Percentiles rank a stretch among this genome's conserved stretches.
These are phyloP conservation scores for Annona cherimola DNA, from an alignment of 164 flowering plant genomes.

Conservation along the genomic window DNA sequence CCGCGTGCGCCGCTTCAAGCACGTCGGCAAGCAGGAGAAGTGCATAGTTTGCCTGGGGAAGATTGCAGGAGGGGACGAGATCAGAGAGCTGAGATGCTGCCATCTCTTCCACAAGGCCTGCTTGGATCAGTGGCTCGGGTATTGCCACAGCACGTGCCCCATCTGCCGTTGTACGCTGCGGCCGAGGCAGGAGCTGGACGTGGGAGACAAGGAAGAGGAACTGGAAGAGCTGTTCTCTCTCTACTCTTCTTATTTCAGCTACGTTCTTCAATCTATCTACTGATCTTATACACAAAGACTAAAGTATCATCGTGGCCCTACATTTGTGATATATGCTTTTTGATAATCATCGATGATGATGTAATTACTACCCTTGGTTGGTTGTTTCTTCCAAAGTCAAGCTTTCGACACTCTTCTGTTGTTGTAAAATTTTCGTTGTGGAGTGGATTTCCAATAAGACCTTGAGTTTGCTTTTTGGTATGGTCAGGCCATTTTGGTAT, in stretches of 20 bases:
- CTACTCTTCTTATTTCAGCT: not conserved
- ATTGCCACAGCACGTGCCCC: constrained; percentile 5
- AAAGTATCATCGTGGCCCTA: too few relatives aligned
- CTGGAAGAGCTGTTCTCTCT: not conserved
- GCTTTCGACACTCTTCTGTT: too few relatives aligned
- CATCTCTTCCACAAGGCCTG: constrained; percentile 9
- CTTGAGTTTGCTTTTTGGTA: too few relatives aligned
- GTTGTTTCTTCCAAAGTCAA: too few relatives aligned
- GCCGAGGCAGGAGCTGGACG: not conserved
- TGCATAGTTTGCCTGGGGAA: constrained; percentile 5
- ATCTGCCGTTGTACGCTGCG: not conserved
- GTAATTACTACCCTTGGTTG: too few relatives aligned
- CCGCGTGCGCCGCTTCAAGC: not conserved
- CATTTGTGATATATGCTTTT: too few relatives aligned
- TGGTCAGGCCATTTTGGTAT: too few relatives aligned
- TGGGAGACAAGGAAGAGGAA: not conserved
- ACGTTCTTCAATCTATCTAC: not conserved
- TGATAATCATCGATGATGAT: too few relatives aligned
- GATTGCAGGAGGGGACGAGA: constrained; percentile 12
- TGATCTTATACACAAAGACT: too few relatives aligned
- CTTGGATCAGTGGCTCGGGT: constrained; percentile 11
- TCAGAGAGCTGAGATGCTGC: constrained; percentile 1
- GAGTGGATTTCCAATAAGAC: too few relatives aligned
- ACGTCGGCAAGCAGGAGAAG: not conserved
- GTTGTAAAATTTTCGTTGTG: too few relatives aligned